These are phyloP conservation scores for Coemansia sp. DNA, from an alignment of 192 early-diverging fungal genomes.

Conservation along the genomic window DNA sequence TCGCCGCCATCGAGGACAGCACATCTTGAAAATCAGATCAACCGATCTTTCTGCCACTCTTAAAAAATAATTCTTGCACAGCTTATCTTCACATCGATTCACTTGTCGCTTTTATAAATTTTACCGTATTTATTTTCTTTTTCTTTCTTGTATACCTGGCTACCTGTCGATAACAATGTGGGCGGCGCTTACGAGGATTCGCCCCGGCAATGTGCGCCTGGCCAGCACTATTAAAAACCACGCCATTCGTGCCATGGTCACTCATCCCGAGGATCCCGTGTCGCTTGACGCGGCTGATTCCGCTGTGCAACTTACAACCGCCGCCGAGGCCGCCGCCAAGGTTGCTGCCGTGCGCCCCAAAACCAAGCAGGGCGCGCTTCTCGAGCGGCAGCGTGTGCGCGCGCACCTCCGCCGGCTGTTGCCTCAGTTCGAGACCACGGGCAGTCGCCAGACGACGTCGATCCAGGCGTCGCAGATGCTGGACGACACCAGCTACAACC, in stretches of 20 bases:
- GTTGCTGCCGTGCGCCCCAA: background rate
- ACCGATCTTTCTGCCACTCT: background rate
- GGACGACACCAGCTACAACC: constrained; percentile 24
- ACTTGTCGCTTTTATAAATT: background rate
- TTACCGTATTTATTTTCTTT: background rate
- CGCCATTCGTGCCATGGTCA: background rate
- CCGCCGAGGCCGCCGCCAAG: background rate
- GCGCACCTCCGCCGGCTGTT: constrained; percentile 15
- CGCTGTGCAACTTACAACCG: background rate
- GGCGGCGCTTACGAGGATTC: constrained; percentile 6
- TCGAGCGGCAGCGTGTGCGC: constrained; percentile 11
- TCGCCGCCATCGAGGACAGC: constrained; percentile 4
- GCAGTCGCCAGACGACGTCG: constrained; percentile 8
- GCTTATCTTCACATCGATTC: background rate
- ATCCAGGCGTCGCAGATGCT: constrained; percentile 4
- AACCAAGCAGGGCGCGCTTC: background rate
- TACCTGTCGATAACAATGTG: background rate
- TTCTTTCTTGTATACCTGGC: background rate
- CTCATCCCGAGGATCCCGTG: background rate
- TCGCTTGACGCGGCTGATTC: background rate
- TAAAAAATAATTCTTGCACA: background rate
- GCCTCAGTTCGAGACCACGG: constrained; percentile 13
- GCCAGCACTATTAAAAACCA: background rate
- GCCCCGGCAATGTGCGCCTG: background rate
- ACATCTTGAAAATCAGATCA: background rate